Base-by-base conservation (phyloP, 805 yeast genomes). In the Ogataea henricii region DNA sequence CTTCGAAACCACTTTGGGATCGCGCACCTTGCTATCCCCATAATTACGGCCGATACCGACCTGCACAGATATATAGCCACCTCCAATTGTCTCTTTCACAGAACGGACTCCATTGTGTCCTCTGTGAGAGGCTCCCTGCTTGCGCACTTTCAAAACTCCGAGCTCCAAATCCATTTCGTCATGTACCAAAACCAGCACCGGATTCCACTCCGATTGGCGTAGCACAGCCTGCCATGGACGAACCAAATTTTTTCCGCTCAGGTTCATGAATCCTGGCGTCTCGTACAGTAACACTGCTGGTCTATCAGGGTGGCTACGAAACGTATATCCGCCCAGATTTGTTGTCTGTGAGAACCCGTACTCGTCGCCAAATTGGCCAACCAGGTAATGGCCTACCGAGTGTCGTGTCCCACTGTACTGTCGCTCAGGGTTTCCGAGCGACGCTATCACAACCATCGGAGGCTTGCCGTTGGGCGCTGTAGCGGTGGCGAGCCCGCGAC, bases 41-140 rank as follows among this genome's bases (percentile, higher is more conserved):
- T 64, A 67, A 0, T 91, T 85, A 46, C 87, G 71, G 1, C 89
- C 96, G 13, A 91, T 86, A 0, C 97, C 97, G 7, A 90, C 71
- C 14, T 85, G 79, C 12, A 90, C 60, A 43, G 88, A 79, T n/a
- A 79, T 73, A 59, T 83, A 88, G 14, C 71, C 73, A 29, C 72
- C 70, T 0, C 84, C 83, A 30, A 77, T 63, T 18, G 49, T 35
- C 6, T 63, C 54, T 37, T 75, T 76, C 3, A 91, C 75, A 34
- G 85, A 79, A 51, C 76, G 76, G 22, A 91, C 70, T 0, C 97
- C 97, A 60, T 89, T 89, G 59, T 91, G 98, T 0, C 96, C 97
- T 38, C 94, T 71, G 13, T 82, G 74, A 36, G 88, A 78, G 0
- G 85, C 72, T 1, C 80, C 77, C 12, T 81, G 83, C 14, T 68